Percentiles rank a stretch among this genome's conserved stretches.
Evolutionary conservation across 805 yeast genomes (phyloP).

Genomic region (Candida anglica): DNA sequence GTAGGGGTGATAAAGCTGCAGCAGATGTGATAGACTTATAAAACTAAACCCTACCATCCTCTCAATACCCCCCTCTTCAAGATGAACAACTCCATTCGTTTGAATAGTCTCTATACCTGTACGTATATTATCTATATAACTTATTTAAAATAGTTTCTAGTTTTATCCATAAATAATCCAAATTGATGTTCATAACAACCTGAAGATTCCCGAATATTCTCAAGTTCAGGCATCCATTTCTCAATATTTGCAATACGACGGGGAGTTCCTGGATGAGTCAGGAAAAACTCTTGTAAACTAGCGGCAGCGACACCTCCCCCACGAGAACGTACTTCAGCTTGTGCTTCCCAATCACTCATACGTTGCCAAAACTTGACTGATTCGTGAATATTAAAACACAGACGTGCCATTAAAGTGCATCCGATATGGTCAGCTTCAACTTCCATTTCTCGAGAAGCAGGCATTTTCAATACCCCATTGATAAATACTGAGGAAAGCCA

Average conservation of each 20-base stretch:
- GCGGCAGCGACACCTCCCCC: constrained; percentile 19
- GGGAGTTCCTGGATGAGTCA: constrained; percentile 87
- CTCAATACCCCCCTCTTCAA: no score
- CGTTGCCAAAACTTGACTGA: constrained; percentile 79
- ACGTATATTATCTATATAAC: no score
- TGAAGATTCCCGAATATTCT: constrained; percentile 35
- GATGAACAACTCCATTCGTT: no score
- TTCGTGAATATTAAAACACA: constrained; percentile 78
- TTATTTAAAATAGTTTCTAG: no score
- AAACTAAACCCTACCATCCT: no score
- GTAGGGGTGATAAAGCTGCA: background rate
- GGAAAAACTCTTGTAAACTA: constrained; percentile 55
- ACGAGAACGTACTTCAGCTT: constrained; percentile 33
- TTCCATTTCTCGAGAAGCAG: constrained; percentile 91
- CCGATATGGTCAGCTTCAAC: constrained; percentile 96
- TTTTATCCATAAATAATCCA: constrained; percentile 11
- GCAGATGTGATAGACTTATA: constrained; percentile 3
- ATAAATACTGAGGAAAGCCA: constrained; percentile 50
- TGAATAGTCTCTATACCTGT: no score
- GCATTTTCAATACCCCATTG: constrained; percentile 61
- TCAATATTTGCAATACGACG: constrained; percentile 66
- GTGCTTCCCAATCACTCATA: constrained; percentile 50
- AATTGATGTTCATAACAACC: constrained; percentile 33
- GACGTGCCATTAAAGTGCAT: constrained; percentile 82
- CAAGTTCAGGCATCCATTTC: constrained; percentile 63